phyloP scores from a whole-genome alignment of 768 basidiomycete species.

The Auriscalpium orientale region DNA sequence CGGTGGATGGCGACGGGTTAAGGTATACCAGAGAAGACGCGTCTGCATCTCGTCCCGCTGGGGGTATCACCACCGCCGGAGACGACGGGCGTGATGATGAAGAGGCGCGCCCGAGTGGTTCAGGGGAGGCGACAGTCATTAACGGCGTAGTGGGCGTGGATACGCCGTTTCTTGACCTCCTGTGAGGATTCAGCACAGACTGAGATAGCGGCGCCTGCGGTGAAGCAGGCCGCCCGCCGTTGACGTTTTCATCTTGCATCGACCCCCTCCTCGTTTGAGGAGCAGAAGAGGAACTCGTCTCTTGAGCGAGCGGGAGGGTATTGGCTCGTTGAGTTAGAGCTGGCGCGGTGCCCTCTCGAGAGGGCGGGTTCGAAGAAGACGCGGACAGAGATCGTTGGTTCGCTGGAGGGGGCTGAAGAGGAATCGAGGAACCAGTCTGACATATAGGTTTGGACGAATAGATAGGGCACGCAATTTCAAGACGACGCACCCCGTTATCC shows the following conservation, averaged over 20 bases:
- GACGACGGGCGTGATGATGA: neutral
- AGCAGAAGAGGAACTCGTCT: neutral
- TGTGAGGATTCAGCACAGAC: neutral
- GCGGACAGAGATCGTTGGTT: neutral
- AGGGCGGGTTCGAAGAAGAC: neutral
- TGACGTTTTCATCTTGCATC: neutral
- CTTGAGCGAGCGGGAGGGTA: no score
- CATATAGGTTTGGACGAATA: neutral
- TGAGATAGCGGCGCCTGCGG: neutral
- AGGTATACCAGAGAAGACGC: constrained; percentile 1
- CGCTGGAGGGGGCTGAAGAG: neutral
- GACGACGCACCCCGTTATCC: constrained; percentile 24
- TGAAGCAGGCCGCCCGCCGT: no score
- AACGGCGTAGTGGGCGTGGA: neutral
- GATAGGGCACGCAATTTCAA: neutral
- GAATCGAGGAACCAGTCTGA: neutral
- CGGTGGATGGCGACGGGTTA: neutral
- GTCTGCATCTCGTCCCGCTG: neutral
- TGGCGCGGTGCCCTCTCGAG: neutral
- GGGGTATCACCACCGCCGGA: neutral
- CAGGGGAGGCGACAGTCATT: neutral
- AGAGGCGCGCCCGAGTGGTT: no score
- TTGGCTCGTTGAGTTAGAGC: no score
- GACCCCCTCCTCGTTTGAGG: neutral
- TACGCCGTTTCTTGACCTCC: neutral